A percentile compares a stretch with the other conserved stretches of the same genome.
phyloP scores from a whole-genome alignment of 2,329 filamentous ascomycete genomes.

The Penicillium concentricum region DNA sequence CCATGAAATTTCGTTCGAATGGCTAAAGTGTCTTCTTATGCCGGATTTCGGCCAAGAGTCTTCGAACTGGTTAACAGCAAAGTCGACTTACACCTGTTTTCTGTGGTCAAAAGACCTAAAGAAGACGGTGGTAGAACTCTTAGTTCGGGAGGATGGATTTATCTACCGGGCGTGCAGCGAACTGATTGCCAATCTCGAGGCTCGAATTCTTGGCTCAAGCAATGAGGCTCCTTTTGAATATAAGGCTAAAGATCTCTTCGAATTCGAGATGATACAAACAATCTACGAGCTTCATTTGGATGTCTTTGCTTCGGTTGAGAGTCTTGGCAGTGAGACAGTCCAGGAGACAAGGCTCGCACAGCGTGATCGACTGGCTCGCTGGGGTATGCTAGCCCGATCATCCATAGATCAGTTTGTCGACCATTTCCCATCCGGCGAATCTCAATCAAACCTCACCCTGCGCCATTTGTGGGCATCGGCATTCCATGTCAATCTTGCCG shows the following conservation, averaged over 20 bases:
- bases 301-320: slow-evolving; percentile 62
- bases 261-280: slow-evolving; percentile 57
- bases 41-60: slow-evolving; percentile 33
- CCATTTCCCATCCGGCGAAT: slow-evolving; percentile 26
- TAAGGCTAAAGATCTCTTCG: slow-evolving; percentile 31
- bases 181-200: slow-evolving; percentile 30
- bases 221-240: slow-evolving; percentile 26
- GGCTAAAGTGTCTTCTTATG: slow-evolving; percentile 53
- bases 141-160: slow-evolving; percentile 55
- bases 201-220: slow-evolving; percentile 25
- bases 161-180: slow-evolving; percentile 47
- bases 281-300: slow-evolving; percentile 69
- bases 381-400: slow-evolving; percentile 58
- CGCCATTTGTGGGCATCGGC: slow-evolving; percentile 67
- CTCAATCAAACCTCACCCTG: slow-evolving; percentile 49
- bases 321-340: slow-evolving; percentile 58
- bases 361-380: slow-evolving; percentile 59
- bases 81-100: slow-evolving; percentile 54
- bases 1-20: slow-evolving; percentile 54
- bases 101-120: slow-evolving; percentile 58
- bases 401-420: slow-evolving; percentile 48
- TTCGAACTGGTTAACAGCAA: slow-evolving; percentile 18
- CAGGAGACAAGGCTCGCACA: slow-evolving; percentile 53
- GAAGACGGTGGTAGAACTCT: slow-evolving; percentile 52
- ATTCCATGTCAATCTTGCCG: slow-evolving; percentile 59